These are phyloP conservation scores for Epicoccum nigrum DNA, from an alignment of 2,329 filamentous ascomycete species.

Conservation along the genomic window DNA sequence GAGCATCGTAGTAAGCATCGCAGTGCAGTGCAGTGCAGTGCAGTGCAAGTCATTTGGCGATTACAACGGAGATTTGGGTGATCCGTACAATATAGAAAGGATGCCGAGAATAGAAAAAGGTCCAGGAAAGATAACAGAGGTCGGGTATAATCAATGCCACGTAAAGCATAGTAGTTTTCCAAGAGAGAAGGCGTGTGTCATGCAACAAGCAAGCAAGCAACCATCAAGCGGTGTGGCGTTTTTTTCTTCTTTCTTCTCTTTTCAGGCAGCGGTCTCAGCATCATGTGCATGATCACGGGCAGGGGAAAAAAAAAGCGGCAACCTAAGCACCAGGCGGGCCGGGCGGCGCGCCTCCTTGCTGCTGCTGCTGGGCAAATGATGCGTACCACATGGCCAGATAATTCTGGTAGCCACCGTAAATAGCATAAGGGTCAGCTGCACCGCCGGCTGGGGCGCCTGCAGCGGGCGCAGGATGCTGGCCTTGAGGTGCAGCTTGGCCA, in stretches of 20 bases:
- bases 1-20: constrained; percentile 19
- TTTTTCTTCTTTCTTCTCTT: constrained; percentile 23
- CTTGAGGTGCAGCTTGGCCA: constrained; percentile 42
- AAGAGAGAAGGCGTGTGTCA: constrained; percentile 35
- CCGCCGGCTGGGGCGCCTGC: constrained; percentile 57
- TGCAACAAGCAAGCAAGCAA: constrained; percentile 50
- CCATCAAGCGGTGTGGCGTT: constrained; percentile 40
- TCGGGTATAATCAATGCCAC: constrained; percentile 39
- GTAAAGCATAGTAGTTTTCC: constrained; percentile 26
- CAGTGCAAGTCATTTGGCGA: constrained; percentile 29
- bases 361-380: constrained; percentile 62
- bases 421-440: constrained; percentile 65
- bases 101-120: not conserved
- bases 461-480: constrained; percentile 34
- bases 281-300: constrained; percentile 44
- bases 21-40: constrained; percentile 27
- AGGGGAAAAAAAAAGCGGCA: constrained; percentile 18
- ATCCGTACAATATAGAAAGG: constrained; percentile 22
- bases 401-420: constrained; percentile 82
- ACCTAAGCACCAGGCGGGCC: constrained; percentile 46
- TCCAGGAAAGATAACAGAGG: constrained; percentile 19
- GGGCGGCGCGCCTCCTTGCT: constrained; percentile 37
- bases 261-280: constrained; percentile 46
- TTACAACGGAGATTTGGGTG: constrained; percentile 5
- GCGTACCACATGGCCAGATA: constrained; percentile 84